phyloP scores from a whole-genome alignment of 768 basidiomycete genomes.

The Naematelia encephala region DNA sequence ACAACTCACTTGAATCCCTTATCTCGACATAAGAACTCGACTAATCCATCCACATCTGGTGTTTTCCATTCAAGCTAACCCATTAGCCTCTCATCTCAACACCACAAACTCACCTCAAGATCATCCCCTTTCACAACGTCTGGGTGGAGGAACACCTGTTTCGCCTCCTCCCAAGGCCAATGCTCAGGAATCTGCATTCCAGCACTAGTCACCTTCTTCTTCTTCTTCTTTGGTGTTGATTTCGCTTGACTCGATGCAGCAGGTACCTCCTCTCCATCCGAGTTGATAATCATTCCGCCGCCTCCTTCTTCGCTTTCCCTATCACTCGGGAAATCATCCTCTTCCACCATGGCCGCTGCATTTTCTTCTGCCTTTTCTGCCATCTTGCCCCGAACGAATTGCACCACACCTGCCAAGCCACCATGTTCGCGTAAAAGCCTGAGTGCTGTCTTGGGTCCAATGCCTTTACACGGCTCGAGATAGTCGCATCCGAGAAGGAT shows the following conservation, averaged over 20 bases:
- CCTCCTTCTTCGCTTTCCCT: conserved; percentile 52
- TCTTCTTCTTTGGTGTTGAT: conserved; percentile 54
- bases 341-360: conserved; percentile 35
- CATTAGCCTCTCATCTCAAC: not conserved
- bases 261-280: conserved; percentile 34
- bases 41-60: conserved; percentile 87
- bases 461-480: conserved; percentile 94
- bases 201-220: conserved; percentile 62
- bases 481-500: conserved; percentile 97
- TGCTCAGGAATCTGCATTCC: conserved; percentile 79
- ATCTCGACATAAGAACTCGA: conserved; percentile 86
- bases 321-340: conserved; percentile 24
- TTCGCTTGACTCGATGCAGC: conserved; percentile 51
- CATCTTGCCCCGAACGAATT: conserved; percentile 74
- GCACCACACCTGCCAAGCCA: conserved; percentile 66
- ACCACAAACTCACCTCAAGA: conserved; percentile 64
- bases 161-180: conserved; percentile 97
- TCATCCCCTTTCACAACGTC: conserved; percentile 83
- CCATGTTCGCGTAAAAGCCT: conserved; percentile 85
- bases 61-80: conserved; percentile 87
- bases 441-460: conserved; percentile 91
- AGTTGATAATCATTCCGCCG: conserved; percentile 57
- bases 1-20: conserved; percentile 90
- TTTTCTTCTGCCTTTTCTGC: conserved; percentile 48
- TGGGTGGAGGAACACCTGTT: conserved; percentile 81